These are phyloP conservation scores for Balamuthia mandrillaris DNA, from an alignment of 208 protist genomes.

Conservation along the genomic window DNA sequence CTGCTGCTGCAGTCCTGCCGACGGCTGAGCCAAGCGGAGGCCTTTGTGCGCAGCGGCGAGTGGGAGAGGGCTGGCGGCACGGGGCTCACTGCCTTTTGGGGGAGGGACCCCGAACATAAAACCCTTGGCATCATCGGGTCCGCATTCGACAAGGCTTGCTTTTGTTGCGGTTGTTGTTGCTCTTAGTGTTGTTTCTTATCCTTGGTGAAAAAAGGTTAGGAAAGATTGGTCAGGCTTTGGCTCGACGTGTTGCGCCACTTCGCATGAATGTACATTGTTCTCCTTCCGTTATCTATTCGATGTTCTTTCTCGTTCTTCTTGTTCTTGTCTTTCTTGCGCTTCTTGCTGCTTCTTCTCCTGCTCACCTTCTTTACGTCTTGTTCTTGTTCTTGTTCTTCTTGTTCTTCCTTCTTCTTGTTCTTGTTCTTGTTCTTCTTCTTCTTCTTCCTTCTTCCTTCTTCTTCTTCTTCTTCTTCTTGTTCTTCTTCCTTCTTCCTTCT, in stretches of 20 bases:
- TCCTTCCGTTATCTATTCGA: neutral
- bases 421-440: no score
- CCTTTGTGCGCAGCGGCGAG: neutral
- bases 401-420: no score
- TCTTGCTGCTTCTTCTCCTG: no score
- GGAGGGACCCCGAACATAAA: neutral
- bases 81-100: neutral
- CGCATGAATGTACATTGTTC: neutral
- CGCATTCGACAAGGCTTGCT: neutral
- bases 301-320: no score
- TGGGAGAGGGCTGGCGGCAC: neutral
- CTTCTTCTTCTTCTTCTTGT: no score
- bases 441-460: no score
- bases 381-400: no score
- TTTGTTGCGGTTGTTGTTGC: neutral
- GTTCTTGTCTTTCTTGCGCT: neutral
- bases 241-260: neutral
- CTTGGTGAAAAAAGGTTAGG: no score
- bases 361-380: no score
- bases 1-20: neutral
- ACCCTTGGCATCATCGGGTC: constrained; percentile 4
- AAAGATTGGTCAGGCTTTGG: neutral
- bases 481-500: no score
- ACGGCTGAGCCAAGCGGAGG: neutral
- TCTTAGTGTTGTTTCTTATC: neutral